Base-by-base conservation (phyloP, 2,329 filamentous ascomycete genomes). In the Furcasterigmium sp. region DNA sequence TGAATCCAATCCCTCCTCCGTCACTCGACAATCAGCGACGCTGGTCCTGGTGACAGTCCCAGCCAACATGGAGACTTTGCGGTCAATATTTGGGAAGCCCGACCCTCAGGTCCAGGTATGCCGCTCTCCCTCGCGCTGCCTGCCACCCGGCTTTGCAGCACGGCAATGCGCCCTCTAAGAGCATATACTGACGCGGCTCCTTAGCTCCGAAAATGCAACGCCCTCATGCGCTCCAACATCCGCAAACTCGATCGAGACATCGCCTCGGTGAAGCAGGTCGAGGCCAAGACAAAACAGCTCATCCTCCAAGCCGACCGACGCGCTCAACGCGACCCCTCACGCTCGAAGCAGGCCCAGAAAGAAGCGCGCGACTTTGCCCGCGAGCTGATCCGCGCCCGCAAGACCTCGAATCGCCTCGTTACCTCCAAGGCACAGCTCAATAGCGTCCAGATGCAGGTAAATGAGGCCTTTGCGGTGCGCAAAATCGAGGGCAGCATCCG, bases 211-310 rank as follows among this genome's bases (percentile, higher is more conserved):
- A 97, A 96, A 83, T 97, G 91, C 68, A 95, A 96, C 65, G 73
- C 81, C 48, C 80, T 97, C 49, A 85, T 98, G 56, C 88, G 91
- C 48, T 72, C 82, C 61, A 96, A 97, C 67, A 85, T 89, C 49
- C 90, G 93, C 59, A 91, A 95, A 61, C 80, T 98, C 56, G 93
- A 98, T 64, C 91, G 93, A 60, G 91, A 97, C 67, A 91, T 98
- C 61, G 68, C 76, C 42, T 75, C 82, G 51, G 79, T 93, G 52
- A 91, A 87, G 64, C 72, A 79, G 44, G 83, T 88, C 52, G 91
- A 98, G 63, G 68, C 69, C 58, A 94, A 93, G 66, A 91, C 91
- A 50, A 90, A 89, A 59, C 84, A 79, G 62, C 80, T 88, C 53
- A 97, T 97, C 64, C 63, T 94, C 43, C 80, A 84, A 56, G 87